Evolutionary conservation across 345 rosid species (phyloP).

Genomic region (Arabis hirsuta): DNA sequence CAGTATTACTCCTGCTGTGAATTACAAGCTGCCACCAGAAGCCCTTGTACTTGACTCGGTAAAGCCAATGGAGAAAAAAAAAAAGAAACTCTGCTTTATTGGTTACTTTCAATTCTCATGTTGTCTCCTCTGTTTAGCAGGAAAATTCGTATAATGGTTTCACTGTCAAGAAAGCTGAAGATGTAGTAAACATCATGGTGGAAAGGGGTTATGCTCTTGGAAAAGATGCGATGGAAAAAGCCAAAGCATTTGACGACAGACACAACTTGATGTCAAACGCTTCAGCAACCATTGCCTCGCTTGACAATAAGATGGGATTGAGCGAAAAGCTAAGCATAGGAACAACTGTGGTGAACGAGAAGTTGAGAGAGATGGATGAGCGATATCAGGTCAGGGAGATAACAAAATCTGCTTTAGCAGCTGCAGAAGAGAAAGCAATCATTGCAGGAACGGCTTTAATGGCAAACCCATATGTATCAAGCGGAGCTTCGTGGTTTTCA

Average conservation of each 20-base stretch:
- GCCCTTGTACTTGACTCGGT: conserved; percentile 55
- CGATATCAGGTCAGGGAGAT: conserved; percentile 91
- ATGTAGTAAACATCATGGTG: conserved; percentile 82
- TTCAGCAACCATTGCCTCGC: conserved; percentile 76
- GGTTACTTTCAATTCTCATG: conserved; percentile 2
- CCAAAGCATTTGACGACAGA: conserved; percentile 81
- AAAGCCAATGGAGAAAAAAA: conserved; percentile 18
- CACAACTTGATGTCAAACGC: conserved; percentile 85
- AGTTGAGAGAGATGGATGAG: conserved; percentile 85
- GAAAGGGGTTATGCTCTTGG: conserved; percentile 87
- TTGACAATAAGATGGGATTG: conserved; percentile 80
- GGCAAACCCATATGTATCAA: conserved; percentile 80
- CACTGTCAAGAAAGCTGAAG: conserved; percentile 82
- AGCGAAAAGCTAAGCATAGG: conserved; percentile 82
- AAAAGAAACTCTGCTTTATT: background rate
- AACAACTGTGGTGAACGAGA: conserved; percentile 71
- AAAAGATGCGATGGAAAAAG: conserved; percentile 84
- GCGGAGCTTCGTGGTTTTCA: conserved; percentile 80
- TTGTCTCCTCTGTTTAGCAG: conserved; percentile 45
- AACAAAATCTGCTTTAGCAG: conserved; percentile 83
- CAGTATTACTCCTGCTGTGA: conserved; percentile 62
- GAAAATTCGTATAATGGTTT: conserved; percentile 57
- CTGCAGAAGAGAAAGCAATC: conserved; percentile 81
- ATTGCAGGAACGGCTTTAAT: conserved; percentile 84
- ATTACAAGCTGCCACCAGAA: conserved; percentile 78